Evolutionary conservation across 495 filamentous ascomycete genomes (phyloP), one percentile per base, ranked within the genome.

Genomic region (Geoglossum glabrum): DNA sequence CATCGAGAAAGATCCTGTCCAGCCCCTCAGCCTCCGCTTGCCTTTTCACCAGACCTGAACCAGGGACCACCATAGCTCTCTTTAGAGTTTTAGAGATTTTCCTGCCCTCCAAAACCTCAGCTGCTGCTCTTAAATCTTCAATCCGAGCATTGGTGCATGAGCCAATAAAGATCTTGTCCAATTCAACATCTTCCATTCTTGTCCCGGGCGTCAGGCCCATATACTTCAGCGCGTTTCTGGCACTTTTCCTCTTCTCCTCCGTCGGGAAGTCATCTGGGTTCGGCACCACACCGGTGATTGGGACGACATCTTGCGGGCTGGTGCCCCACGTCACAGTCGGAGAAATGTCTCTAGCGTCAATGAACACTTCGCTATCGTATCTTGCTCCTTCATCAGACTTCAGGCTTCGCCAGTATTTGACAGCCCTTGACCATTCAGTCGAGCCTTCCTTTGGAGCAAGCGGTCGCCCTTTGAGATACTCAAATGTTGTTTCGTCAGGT

Each of bases 101-200:
- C 69, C 78, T 83, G 62, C 92, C 90, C 59, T 86, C 81, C 43
- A 95, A 84, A 31, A 98, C 79, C 59, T 80, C 76, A 19, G 92
- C 86, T 10, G 90, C 92, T 30, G 85, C 84, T 11, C 90, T 84
- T 38, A 98, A 76, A 78, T 98, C 92, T 70, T 98, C 92, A 64
- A 98, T 95, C 63, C 92, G 80, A 19, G 89, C 83, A 69, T 98
- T 98, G 25, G 92, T 98, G 80, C 92, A 98, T 30, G 90, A 95
- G 52, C 92, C 92, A 64, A 98, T 95, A 68, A 98, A 98, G 57
- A 96, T 80, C 74, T 96, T 97, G 75, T 98, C 92, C 40, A 98
- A 74, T 19, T 71, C 69, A 61, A 98, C 82, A 5, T 97, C 87
- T 68, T 95, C 81, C 83, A 98, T 92, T 19, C 79, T 81, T 0